Evolutionary conservation across 2,329 filamentous ascomycete species (phyloP).

Genomic region (Fusarium algeriense): DNA sequence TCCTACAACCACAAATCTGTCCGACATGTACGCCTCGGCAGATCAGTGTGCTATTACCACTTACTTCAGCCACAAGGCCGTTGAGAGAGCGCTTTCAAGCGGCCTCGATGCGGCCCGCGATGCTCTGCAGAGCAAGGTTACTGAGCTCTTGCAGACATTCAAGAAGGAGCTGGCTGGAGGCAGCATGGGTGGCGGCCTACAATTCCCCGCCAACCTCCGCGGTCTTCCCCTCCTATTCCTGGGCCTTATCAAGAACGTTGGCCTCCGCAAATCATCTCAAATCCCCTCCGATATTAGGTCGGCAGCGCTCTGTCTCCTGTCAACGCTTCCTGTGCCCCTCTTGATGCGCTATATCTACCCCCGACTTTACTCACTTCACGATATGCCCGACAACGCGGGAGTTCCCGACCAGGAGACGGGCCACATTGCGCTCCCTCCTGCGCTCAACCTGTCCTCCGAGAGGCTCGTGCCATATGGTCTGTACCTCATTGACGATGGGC

Average conservation of each 20-base stretch:
- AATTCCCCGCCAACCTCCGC: constrained; percentile 93
- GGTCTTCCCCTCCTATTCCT: constrained; percentile 91
- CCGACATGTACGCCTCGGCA: constrained; percentile 92
- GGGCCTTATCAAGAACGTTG: constrained; percentile 95
- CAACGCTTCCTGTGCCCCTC: constrained; percentile 89
- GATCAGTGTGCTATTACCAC: constrained; percentile 94
- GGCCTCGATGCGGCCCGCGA: constrained; percentile 93
- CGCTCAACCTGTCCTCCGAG: constrained; percentile 88
- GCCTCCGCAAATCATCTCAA: constrained; percentile 90
- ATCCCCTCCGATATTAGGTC: constrained; percentile 95
- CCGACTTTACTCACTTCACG: constrained; percentile 86
- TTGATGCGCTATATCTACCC: constrained; percentile 95
- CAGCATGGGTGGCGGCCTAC: constrained; percentile 93
- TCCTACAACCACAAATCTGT: constrained; percentile 90
- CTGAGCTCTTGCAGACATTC: constrained; percentile 94
- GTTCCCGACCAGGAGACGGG: constrained; percentile 86
- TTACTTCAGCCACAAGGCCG: constrained; percentile 97
- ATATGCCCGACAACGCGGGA: constrained; percentile 96
- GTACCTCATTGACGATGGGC: constrained; percentile 96
- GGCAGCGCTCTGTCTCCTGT: constrained; percentile 92
- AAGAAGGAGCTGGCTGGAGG: constrained; percentile 96
- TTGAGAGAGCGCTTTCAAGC: constrained; percentile 86
- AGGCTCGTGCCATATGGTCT: constrained; percentile 89
- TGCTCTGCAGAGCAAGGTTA: constrained; percentile 88
- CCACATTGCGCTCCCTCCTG: constrained; percentile 87